Evolutionary conservation across 441 rosid genomes (phyloP).

Genomic region (Populus hybrid): DNA sequence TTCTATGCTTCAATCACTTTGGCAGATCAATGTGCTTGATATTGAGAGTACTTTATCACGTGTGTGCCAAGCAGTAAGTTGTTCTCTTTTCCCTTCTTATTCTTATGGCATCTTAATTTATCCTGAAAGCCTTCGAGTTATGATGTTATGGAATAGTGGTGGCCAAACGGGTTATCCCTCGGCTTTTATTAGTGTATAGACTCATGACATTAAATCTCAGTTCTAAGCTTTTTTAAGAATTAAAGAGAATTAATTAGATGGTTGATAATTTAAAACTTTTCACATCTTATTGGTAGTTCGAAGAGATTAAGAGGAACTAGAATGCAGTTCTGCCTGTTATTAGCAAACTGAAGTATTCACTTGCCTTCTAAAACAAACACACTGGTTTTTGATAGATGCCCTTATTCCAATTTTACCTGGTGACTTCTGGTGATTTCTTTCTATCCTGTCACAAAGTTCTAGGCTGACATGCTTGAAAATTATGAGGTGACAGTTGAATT

Average conservation of each 20-base stretch:
- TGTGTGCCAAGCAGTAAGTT: conserved; percentile 77
- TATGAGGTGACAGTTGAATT: neutral
- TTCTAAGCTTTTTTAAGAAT: neutral
- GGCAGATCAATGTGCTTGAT: conserved; percentile 88
- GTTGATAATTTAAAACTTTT: neutral
- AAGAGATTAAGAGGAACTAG: neutral
- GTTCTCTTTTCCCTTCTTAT: conserved; percentile 13
- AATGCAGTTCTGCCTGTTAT: neutral
- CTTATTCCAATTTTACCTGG: neutral
- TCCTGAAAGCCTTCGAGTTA: neutral
- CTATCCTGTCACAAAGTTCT: neutral
- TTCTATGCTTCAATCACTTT: conserved; percentile 85
- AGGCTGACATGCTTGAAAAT: neutral
- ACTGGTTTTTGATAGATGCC: neutral
- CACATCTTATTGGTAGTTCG: neutral
- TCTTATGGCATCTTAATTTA: neutral
- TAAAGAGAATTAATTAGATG: neutral
- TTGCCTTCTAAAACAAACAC: neutral
- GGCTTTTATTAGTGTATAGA: neutral
- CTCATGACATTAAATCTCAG: neutral
- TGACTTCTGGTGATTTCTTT: neutral
- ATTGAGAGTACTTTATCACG: conserved; percentile 85
- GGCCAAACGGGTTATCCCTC: neutral
- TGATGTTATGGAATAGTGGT: neutral
- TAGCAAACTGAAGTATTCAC: neutral